phyloP scores from a whole-genome alignment of 768 basidiomycete species.

The Symmetrospora coprosmae region DNA sequence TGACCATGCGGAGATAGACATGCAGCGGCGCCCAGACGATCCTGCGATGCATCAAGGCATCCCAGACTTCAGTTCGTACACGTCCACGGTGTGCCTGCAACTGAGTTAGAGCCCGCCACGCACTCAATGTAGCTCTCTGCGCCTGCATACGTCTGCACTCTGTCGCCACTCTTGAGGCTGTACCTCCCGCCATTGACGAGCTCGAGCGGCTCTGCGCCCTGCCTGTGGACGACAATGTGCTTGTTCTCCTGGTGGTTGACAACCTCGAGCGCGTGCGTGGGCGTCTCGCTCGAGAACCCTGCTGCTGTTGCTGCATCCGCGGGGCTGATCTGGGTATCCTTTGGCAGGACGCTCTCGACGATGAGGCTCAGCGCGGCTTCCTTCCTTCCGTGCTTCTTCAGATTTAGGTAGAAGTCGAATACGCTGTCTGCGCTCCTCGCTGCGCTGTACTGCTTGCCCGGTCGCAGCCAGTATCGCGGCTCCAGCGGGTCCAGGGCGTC shows the following conservation, averaged over 20 bases:
- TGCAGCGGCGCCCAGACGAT: constrained; percentile 7
- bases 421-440: background rate
- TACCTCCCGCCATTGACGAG: background rate
- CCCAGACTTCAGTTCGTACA: too few species aligned
- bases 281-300: background rate
- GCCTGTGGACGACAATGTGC: background rate
- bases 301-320: background rate
- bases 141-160: background rate
- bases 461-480: background rate
- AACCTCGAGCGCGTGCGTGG: background rate
- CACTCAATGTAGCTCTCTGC: background rate
- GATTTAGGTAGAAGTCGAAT: constrained; percentile 4
- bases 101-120: background rate
- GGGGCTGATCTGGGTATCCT: background rate
- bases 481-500: too few species aligned
- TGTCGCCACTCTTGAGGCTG: background rate
- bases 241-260: background rate
- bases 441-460: constrained; percentile 4
- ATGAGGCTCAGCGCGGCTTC: background rate
- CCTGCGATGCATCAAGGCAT: too few species aligned
- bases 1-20: background rate
- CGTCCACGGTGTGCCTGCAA: background rate
- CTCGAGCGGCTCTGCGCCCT: background rate
- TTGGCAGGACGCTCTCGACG: background rate
- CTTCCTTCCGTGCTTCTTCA: background rate